Base-by-base conservation (phyloP, 2,329 filamentous ascomycete genomes). In the Pseudogymnoascus sp. region DNA sequence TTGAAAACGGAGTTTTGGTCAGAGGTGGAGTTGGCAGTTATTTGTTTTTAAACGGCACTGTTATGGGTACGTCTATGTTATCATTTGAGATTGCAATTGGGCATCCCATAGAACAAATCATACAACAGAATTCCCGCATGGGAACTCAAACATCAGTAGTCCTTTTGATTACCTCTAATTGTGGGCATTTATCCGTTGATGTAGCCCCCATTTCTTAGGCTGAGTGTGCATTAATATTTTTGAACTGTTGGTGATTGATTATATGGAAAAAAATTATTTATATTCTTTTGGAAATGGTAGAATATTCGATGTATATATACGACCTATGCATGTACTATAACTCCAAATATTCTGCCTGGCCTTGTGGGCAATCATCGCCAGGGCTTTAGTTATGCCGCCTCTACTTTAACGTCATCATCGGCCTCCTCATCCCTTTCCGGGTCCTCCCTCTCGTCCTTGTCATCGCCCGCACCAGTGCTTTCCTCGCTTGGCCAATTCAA, bases 401-500 rank as follows among this genome's bases (percentile, higher is more conserved):
- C 51, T 36, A 6, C 51, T 57, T 57, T 57, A 36, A 34, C 29
- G 5, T 57, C 51, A 10, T 57, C 51, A 57, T 57, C 51, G 29
- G 29, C 51, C 51, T 26, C 23, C 40, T 61, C 45, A 29, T 63
- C 65, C 23, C 57, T 39, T 36, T 61, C 66, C 37, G 26, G 40
- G 2, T 61, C 45, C 16, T 60, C 61, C 42, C 64, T 64, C 10
- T 36, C 60, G 4, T 54, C 61, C 26, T 45, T 60, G 12, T 63
- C 62, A 29, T 60, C 36, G 16, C 45, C 64, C 26, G 60, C 65
- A 62, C 63, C 61, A 34, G 29, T 16, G 51, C 5, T 57, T 37
- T 62, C 59, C 36, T 63, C 62, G 7, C 59, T 61, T 42, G 59
- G 59, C 59, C 59, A 93, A 73, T 90, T 90, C 31, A 96, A 78